A percentile compares a stretch with the other conserved stretches of the same genome.
These are phyloP conservation scores for Buxus sempervirens DNA, from an alignment of 164 flowering plant genomes.

Conservation along the genomic window DNA sequence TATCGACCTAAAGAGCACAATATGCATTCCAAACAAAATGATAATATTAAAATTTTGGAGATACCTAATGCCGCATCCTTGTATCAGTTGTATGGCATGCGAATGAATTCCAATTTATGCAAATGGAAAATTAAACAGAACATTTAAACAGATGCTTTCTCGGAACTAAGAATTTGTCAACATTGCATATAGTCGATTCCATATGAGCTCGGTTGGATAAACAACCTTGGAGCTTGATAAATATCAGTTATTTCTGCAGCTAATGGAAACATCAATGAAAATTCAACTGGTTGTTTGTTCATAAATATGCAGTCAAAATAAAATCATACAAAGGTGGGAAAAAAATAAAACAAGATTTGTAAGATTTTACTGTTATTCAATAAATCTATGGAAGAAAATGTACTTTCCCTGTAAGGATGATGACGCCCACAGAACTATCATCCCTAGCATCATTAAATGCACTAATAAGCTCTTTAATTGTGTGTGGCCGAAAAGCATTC, in stretches of 20 bases:
- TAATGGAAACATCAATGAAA: not conserved
- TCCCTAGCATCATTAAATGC: conserved; percentile 92
- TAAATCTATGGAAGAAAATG: not conserved
- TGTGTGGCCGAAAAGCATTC: conserved; percentile 83
- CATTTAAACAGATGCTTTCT: not conserved
- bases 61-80: not conserved
- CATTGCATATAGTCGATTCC: not conserved
- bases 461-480: conserved; percentile 75
- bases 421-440: conserved; percentile 78
- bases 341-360: not conserved
- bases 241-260: not conserved
- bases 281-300: not conserved
- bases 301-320: not conserved
- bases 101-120: not conserved
- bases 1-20: not conserved
- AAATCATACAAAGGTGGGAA: not conserved
- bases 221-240: not conserved
- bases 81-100: not conserved
- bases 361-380: not conserved
- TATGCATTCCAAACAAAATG: not conserved
- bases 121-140: not conserved
- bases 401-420: conserved; percentile 91
- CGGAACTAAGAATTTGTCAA: too few relatives aligned
- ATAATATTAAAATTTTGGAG: not conserved
- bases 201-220: not conserved